Evolutionary conservation across 352 stramenopile species (phyloP).

Genomic region (Plasmopara halstedii): DNA sequence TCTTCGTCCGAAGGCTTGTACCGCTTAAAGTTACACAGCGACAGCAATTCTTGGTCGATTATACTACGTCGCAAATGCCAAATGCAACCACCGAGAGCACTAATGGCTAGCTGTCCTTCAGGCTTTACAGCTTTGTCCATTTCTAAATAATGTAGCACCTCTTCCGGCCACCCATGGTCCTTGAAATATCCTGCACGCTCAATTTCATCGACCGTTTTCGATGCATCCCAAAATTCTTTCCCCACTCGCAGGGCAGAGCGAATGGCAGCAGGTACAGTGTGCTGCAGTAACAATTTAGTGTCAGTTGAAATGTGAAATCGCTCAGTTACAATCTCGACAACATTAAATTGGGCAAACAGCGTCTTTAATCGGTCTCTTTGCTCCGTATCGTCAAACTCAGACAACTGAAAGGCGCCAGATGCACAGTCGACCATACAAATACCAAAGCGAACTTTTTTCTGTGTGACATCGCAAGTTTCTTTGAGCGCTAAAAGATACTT

Average conservation of each 20-base stretch:
- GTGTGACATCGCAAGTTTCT: conserved; percentile 48
- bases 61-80: conserved; percentile 74
- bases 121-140: conserved; percentile 60
- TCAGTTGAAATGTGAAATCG: conserved; percentile 51
- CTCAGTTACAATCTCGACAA: conserved; percentile 81
- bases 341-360: conserved; percentile 85
- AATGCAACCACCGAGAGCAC: conserved; percentile 64
- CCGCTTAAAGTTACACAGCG: conserved; percentile 63
- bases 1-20: conserved; percentile 79
- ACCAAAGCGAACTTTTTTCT: conserved; percentile 78
- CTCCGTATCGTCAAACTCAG: conserved; percentile 96
- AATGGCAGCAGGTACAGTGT: conserved; percentile 49
- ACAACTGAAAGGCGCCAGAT: conserved; percentile 89
- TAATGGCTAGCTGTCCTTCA: conserved; percentile 56
- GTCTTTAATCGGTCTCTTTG: conserved; percentile 94
- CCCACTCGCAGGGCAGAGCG: conserved; percentile 55
- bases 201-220: conserved; percentile 88
- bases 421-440: conserved; percentile 94
- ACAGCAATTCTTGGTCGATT: conserved; percentile 78
- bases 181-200: conserved; percentile 85
- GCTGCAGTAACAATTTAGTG: conserved; percentile 71
- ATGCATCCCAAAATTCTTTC: conserved; percentile 87
- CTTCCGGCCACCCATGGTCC: conserved; percentile 55
- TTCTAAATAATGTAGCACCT: conserved; percentile 53
- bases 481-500: conserved; percentile 66